Base-by-base conservation (phyloP, 163 green algal genomes). In the Botryococcus braunii region DNA sequence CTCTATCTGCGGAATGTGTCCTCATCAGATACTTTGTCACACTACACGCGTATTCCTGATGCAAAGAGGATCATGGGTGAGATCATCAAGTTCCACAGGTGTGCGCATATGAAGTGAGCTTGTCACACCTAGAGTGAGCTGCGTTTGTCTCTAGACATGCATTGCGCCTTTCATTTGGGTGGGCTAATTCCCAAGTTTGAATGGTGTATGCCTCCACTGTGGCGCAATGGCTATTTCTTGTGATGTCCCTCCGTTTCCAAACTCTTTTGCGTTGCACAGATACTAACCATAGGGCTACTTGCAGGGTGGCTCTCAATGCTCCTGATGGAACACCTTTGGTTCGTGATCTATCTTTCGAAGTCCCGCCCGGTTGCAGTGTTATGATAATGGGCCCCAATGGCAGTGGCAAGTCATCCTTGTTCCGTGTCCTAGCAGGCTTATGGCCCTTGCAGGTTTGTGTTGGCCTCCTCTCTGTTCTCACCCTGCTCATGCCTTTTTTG, bases 341-440 rank as follows among this genome's bases (percentile, higher is more conserved):
- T 39, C 75, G 86, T 46, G 88, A 97, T 60, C 82, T 98, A 55
- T 83, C 63, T 7, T 95, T 97, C 63, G 77, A 92, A 47, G 88
- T 97, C 58, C 64, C 63, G 27, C 70, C 66, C 1, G 80, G 84
- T 17, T 62, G 72, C 49, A 88, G 71, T 39, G 80, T 96, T 27
- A 82, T 98, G 70, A 80, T 98, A 60, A 97, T 96, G 86, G 92
- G 92, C 1, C 92, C 92, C 66, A 97, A 97, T 70, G 92, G 92
- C 59, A 89, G 78, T 52, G 92, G 92, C 74, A 98, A 98, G 81
- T 89, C 77, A 65, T 92, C 80, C 29, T 81, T 97, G 29, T 92
- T 98, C 70, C 78, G 92, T 40, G 83, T 95, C 25, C 77, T 95
- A 38, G 89, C 91, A 5, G 91, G 93, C 5, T 79, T 97, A 60